These are phyloP conservation scores for Yamadazyma triangularis DNA, from an alignment of 1,139 yeast species.

Conservation along the genomic window DNA sequence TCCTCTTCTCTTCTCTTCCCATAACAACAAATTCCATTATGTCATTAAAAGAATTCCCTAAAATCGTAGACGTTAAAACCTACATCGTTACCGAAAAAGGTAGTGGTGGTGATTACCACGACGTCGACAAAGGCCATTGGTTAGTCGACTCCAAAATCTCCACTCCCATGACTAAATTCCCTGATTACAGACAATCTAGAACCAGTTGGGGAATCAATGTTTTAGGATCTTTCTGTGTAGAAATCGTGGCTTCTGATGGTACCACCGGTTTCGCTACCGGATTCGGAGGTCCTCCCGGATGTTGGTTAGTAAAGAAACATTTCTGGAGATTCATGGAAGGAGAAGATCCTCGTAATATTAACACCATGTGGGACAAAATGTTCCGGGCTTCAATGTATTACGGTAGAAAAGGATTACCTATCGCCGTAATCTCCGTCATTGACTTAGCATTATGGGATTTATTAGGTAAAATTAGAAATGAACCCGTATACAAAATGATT, in stretches of 20 bases:
- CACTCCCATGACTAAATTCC: slow-evolving; percentile 45
- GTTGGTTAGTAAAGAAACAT: slow-evolving; percentile 44
- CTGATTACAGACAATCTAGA: slow-evolving; percentile 38
- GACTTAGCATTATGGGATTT: slow-evolving; percentile 49
- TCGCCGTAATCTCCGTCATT: slow-evolving; percentile 43
- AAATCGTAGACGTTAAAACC: slow-evolving; percentile 36
- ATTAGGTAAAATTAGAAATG: slow-evolving; percentile 42
- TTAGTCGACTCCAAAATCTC: slow-evolving; percentile 40
- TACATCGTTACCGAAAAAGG: slow-evolving; percentile 39
- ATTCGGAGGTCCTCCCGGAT: slow-evolving; percentile 50
- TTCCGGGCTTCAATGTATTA: slow-evolving; percentile 48
- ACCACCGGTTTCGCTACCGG: slow-evolving; percentile 48
- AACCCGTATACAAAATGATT: slow-evolving; percentile 47
- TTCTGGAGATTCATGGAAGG: slow-evolving; percentile 41
- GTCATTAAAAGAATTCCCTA: slow-evolving; percentile 29
- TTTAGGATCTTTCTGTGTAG: slow-evolving; percentile 47
- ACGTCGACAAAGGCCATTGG: slow-evolving; percentile 46
- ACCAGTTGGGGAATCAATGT: slow-evolving; percentile 49
- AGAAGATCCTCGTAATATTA: slow-evolving; percentile 42
- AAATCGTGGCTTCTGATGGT: slow-evolving; percentile 44
- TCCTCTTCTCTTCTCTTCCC: too few relatives aligned
- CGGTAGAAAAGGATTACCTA: slow-evolving; percentile 45
- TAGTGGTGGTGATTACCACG: slow-evolving; percentile 47
- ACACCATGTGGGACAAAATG: slow-evolving; percentile 43
- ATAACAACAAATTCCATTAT: too few relatives aligned